phyloP scores from a whole-genome alignment of 352 stramenopile genomes.

The Salisapilia sapeloensis region DNA sequence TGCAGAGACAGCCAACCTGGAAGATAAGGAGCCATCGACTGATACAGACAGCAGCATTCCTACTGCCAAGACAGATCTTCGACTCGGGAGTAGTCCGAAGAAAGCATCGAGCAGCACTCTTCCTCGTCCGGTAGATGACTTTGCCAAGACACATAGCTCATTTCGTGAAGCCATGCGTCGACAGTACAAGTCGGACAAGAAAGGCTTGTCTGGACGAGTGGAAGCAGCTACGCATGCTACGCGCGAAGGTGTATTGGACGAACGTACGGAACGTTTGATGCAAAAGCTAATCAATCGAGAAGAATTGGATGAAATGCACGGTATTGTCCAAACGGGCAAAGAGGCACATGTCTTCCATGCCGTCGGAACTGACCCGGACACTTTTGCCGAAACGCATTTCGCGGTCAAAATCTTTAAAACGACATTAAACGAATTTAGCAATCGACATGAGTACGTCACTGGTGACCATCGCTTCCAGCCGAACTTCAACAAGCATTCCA shows the following conservation, averaged over 20 bases:
- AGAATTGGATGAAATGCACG: slow-evolving; percentile 51
- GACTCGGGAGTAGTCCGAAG: slow-evolving; percentile 7
- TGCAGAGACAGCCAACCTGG: neutral
- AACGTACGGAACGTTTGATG: slow-evolving; percentile 45
- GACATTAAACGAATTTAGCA: slow-evolving; percentile 67
- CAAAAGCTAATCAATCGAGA: slow-evolving; percentile 60
- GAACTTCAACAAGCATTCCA: slow-evolving; percentile 54
- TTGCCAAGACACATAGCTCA: slow-evolving; percentile 27
- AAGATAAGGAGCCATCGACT: slow-evolving; percentile 1
- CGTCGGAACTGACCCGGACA: slow-evolving; percentile 25
- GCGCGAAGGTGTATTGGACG: slow-evolving; percentile 58
- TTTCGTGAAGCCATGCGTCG: slow-evolving; percentile 31
- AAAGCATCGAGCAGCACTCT: slow-evolving; percentile 16
- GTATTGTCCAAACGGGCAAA: slow-evolving; percentile 65
- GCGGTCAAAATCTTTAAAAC: slow-evolving; percentile 77
- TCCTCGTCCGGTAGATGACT: slow-evolving; percentile 9
- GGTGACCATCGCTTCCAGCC: slow-evolving; percentile 62
- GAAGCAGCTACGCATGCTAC: slow-evolving; percentile 35
- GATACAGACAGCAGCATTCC: neutral
- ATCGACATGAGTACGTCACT: slow-evolving; percentile 69
- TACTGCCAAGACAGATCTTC: slow-evolving; percentile 3
- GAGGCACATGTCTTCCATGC: slow-evolving; percentile 72
- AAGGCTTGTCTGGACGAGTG: slow-evolving; percentile 24
- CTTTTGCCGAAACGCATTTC: slow-evolving; percentile 11
- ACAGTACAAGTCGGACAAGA: slow-evolving; percentile 36